Percentiles rank a stretch among this genome's conserved stretches.
phyloP scores from a whole-genome alignment of 108 stramenopile species.

The Licmophora abbreviata region DNA sequence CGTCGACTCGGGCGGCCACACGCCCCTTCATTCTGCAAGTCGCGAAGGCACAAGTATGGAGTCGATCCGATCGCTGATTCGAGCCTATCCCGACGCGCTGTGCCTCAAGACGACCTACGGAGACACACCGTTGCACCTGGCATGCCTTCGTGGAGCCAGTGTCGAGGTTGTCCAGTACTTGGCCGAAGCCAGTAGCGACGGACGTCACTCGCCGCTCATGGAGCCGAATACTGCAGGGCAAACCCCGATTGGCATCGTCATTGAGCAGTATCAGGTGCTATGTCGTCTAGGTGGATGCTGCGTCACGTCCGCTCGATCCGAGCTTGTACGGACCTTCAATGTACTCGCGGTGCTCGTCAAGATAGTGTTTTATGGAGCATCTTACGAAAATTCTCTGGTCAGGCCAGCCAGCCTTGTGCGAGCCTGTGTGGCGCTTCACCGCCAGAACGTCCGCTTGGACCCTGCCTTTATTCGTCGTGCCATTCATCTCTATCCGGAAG shows the following conservation, averaged over 20 bases:
- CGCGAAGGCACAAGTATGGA: constrained; percentile 22
- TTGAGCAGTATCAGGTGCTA: constrained; percentile 27
- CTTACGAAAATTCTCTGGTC: constrained; percentile 1
- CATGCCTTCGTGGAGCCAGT: constrained; percentile 23
- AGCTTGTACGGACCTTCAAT: constrained; percentile 18
- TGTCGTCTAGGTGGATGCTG: constrained; percentile 15
- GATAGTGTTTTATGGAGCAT: constrained; percentile 28
- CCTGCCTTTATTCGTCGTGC: constrained; percentile 42
- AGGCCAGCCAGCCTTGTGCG: constrained; percentile 20
- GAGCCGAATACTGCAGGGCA: constrained; percentile 31
- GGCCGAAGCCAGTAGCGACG: constrained; percentile 18
- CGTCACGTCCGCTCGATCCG: constrained; percentile 2
- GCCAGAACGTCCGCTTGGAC: constrained; percentile 31
- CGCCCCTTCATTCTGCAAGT: constrained; percentile 44
- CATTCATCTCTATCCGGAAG: constrained; percentile 31
- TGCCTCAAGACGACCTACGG: constrained; percentile 31
- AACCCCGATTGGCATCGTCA: constrained; percentile 45
- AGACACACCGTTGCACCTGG: constrained; percentile 38
- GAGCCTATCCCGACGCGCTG: constrained; percentile 36
- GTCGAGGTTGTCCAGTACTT: constrained; percentile 29
- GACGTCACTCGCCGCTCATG: constrained; percentile 15
- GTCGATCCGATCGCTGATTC: constrained; percentile 27
- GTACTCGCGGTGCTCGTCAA: constrained; percentile 30
- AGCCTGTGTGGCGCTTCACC: constrained; percentile 42
- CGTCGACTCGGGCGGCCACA: constrained; percentile 30